A percentile compares a stretch with the other conserved stretches of the same genome.
These are phyloP conservation scores for Alternaria sp. DNA, from an alignment of 2,329 filamentous ascomycete genomes.

Conservation along the genomic window DNA sequence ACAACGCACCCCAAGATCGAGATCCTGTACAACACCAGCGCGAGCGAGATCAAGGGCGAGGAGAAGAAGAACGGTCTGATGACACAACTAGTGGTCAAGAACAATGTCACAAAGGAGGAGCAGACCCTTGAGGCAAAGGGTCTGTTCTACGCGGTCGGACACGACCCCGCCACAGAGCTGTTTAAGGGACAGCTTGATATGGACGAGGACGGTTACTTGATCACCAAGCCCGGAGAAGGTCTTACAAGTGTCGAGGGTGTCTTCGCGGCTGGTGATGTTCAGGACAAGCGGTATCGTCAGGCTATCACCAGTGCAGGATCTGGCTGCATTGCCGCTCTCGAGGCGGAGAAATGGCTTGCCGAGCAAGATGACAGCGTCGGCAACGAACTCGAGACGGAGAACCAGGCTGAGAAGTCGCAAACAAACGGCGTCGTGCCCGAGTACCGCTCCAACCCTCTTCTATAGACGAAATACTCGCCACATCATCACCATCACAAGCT, in stretches of 20 bases:
- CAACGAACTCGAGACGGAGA: constrained; percentile 59
- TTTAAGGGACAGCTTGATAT: constrained; percentile 90
- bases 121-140: constrained; percentile 91
- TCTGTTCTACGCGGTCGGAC: constrained; percentile 96
- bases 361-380: constrained; percentile 71
- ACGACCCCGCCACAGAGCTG: constrained; percentile 90
- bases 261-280: constrained; percentile 96
- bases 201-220: constrained; percentile 89
- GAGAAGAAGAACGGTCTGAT: constrained; percentile 79
- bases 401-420: constrained; percentile 60
- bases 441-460: constrained; percentile 70
- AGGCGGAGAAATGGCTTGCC: constrained; percentile 91
- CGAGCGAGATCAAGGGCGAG: constrained; percentile 85
- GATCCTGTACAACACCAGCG: constrained; percentile 84
- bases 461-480: constrained; percentile 52
- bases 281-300: constrained; percentile 98
- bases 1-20: constrained; percentile 87
- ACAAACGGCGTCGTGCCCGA: constrained; percentile 66
- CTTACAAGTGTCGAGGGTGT: constrained; percentile 90
- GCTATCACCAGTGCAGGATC: constrained; percentile 96
- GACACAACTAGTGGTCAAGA: constrained; percentile 85
- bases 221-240: constrained; percentile 88
- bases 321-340: constrained; percentile 93
- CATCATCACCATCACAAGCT: neutral
- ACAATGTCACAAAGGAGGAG: constrained; percentile 77